phyloP scores from a whole-genome alignment of 495 filamentous ascomycete species.

The Aspergillus kassunensis region DNA sequence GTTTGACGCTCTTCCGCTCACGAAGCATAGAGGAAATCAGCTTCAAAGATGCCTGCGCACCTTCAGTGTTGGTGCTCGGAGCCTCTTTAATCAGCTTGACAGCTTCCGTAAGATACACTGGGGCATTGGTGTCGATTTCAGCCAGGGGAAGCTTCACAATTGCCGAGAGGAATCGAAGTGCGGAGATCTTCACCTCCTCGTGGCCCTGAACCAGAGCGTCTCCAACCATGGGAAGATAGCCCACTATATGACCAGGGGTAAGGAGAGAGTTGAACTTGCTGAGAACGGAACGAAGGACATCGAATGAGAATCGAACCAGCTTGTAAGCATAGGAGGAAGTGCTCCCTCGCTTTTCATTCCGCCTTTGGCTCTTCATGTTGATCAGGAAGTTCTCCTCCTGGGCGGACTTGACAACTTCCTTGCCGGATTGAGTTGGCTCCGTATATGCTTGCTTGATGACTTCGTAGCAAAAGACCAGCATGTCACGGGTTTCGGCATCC shows the following conservation, averaged over 20 bases:
- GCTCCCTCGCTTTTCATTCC: constrained; percentile 54
- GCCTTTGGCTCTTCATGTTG: constrained; percentile 67
- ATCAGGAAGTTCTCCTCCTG: constrained; percentile 70
- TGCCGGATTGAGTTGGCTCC: constrained; percentile 30
- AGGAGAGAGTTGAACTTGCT: constrained; percentile 76
- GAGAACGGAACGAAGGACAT: constrained; percentile 74
- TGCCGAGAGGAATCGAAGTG: constrained; percentile 75
- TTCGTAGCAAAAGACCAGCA: constrained; percentile 90
- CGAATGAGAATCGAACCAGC: constrained; percentile 78
- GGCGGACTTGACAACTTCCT: constrained; percentile 47
- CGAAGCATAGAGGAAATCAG: constrained; percentile 79
- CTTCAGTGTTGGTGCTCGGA: constrained; percentile 71
- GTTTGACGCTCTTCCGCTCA: constrained; percentile 65
- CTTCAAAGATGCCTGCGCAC: constrained; percentile 82
- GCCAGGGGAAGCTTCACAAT: constrained; percentile 81
- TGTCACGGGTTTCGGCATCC: constrained; percentile 66
- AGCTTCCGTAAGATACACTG: constrained; percentile 77
- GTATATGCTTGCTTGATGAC: constrained; percentile 82
- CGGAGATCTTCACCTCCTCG: constrained; percentile 85
- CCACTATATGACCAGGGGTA: constrained; percentile 70
- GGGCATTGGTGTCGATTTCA: constrained; percentile 60
- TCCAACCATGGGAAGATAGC: constrained; percentile 83
- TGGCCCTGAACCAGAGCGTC: constrained; percentile 77
- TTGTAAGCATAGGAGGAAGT: constrained; percentile 79
- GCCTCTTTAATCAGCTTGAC: constrained; percentile 75